phyloP scores from a whole-genome alignment of 176 grass and related monocot species.

The Oryza officinalis region DNA sequence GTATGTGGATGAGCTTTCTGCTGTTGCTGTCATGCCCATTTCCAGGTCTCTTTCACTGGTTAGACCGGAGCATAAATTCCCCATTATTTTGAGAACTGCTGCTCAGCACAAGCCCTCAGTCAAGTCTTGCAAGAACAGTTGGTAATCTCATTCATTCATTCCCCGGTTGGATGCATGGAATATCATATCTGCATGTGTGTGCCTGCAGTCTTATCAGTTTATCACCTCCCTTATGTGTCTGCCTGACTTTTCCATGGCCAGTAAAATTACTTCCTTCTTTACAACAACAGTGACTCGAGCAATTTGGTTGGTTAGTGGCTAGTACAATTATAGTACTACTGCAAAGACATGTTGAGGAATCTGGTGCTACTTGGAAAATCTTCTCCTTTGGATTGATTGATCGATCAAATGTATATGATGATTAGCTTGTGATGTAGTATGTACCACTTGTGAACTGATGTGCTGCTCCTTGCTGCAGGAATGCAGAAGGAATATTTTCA shows the following conservation, averaged over 20 bases:
- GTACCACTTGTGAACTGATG: background rate
- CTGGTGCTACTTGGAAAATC: background rate
- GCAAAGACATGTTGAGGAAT: background rate
- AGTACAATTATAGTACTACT: background rate
- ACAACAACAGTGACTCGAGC: background rate
- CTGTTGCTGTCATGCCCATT: constrained; percentile 55
- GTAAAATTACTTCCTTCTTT: background rate
- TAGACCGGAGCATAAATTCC: constrained; percentile 47
- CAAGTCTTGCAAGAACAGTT: constrained; percentile 24
- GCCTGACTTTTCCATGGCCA: constrained; percentile 30
- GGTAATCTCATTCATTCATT: constrained; percentile 15
- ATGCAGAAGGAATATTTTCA: background rate
- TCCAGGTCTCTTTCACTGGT: constrained; percentile 42
- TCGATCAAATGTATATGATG: background rate
- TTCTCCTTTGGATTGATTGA: background rate
- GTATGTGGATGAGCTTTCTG: constrained; percentile 44
- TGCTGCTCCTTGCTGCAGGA: background rate
- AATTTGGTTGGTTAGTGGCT: constrained; percentile 9
- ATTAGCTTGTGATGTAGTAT: background rate
- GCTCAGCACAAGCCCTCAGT: background rate
- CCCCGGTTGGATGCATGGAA: constrained; percentile 3
- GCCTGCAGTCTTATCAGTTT: background rate
- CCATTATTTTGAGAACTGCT: constrained; percentile 9
- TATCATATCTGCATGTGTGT: constrained; percentile 27
- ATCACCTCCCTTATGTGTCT: background rate